Evolutionary conservation across 2,329 filamentous ascomycete species (phyloP).

Genomic region (Mycogone perniciosa): DNA sequence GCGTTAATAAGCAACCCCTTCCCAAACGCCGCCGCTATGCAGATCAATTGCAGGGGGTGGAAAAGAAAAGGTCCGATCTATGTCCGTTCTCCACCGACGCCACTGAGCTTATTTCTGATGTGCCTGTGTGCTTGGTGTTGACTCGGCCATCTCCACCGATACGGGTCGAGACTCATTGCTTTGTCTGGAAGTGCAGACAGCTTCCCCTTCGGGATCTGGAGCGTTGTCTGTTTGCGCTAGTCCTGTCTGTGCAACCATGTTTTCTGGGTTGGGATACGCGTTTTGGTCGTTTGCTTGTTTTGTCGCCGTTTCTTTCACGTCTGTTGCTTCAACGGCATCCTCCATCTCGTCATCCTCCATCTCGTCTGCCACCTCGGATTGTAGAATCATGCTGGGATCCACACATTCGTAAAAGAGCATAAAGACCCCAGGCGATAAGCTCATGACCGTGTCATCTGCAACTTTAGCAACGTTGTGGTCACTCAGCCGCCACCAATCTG

Average conservation of each 20-base stretch:
- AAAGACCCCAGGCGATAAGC: slow-evolving; percentile 71
- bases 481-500: slow-evolving; percentile 83
- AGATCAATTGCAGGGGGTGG: background rate
- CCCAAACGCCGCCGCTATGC: slow-evolving; percentile 26
- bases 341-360: slow-evolving; percentile 12
- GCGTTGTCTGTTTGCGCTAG: background rate
- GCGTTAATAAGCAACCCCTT: background rate
- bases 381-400: slow-evolving; percentile 44
- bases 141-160: too few relatives aligned
- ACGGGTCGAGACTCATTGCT: too few relatives aligned
- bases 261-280: background rate
- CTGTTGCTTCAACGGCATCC: slow-evolving; percentile 17
- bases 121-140: too few relatives aligned
- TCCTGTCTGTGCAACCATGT: background rate
- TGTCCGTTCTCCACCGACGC: too few relatives aligned
- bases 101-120: too few relatives aligned
- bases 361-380: slow-evolving; percentile 20
- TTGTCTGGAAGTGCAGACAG: too few relatives aligned
- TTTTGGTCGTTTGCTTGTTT: background rate
- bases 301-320: background rate
- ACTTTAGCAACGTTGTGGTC: slow-evolving; percentile 77
- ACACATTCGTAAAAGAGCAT: slow-evolving; percentile 94
- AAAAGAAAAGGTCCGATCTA: background rate
- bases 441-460: slow-evolving; percentile 64
- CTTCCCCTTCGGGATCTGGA: too few relatives aligned